These are phyloP conservation scores for Gastrodia elata DNA, from an alignment of 106 monocot genomes.

Conservation along the genomic window DNA sequence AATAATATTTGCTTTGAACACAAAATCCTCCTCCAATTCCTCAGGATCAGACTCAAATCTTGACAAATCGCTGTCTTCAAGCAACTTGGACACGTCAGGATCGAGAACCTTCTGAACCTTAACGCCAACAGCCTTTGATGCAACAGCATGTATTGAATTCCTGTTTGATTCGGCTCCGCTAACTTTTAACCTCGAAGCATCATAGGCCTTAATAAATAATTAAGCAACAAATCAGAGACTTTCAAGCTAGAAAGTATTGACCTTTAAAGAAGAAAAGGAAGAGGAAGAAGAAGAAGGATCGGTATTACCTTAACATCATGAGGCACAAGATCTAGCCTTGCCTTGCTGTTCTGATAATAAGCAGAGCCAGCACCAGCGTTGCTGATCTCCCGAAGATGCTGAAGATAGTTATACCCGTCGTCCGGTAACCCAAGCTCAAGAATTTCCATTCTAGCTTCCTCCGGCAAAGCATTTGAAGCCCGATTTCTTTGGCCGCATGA, in stretches of 20 bases:
- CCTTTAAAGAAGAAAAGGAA: no score
- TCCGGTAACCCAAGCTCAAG: slow-evolving; percentile 86
- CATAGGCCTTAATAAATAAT: slow-evolving; percentile 42
- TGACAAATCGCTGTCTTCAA: slow-evolving; percentile 66
- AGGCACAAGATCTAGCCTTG: slow-evolving; percentile 54
- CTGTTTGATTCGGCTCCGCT: slow-evolving; percentile 12
- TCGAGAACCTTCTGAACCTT: slow-evolving; percentile 61
- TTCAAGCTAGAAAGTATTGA: background rate
- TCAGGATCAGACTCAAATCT: slow-evolving; percentile 78
- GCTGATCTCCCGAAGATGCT: slow-evolving; percentile 75
- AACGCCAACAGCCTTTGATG: slow-evolving; percentile 37
- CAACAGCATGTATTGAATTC: slow-evolving; percentile 32
- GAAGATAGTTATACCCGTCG: slow-evolving; percentile 87
- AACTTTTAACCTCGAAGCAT: slow-evolving; percentile 54
- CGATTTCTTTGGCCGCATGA: background rate
- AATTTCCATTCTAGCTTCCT: slow-evolving; percentile 66
- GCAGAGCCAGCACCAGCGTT: slow-evolving; percentile 49
- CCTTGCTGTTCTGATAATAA: slow-evolving; percentile 47
- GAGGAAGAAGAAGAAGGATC: background rate
- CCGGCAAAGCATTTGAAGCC: slow-evolving; percentile 22
- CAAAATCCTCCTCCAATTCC: slow-evolving; percentile 96
- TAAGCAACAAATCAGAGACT: background rate
- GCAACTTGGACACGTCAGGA: slow-evolving; percentile 58
- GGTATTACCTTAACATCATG: slow-evolving; percentile 56
- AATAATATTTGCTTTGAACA: slow-evolving; percentile 50